Percentiles rank a stretch among this genome's conserved stretches.
phyloP scores from a whole-genome alignment of 176 grass and related monocot genomes.

The Cenchrus purpureus region DNA sequence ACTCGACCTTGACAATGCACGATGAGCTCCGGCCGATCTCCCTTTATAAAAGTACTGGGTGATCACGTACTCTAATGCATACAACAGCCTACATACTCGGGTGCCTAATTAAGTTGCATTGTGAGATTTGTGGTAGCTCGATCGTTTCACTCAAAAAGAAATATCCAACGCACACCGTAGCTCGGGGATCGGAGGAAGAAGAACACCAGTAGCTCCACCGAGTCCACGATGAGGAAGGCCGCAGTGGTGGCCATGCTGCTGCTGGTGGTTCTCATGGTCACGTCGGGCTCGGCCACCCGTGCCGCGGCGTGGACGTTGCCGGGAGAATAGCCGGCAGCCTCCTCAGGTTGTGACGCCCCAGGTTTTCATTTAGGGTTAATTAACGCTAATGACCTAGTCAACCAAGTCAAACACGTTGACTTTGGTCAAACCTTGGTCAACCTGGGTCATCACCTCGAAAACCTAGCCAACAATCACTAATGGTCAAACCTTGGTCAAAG shows the following conservation, averaged over 20 bases:
- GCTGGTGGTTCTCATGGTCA: not conserved
- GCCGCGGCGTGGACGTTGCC: not conserved
- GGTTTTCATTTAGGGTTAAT: too few relatives aligned
- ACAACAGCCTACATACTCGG: not conserved
- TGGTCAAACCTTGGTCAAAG: too few relatives aligned
- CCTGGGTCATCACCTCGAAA: too few relatives aligned
- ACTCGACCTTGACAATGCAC: not conserved
- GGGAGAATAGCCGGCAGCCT: not conserved
- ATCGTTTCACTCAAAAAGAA: not conserved
- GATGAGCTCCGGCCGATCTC: too few relatives aligned
- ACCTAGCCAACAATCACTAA: too few relatives aligned
- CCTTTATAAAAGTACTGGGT: not conserved
- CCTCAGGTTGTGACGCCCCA: too few relatives aligned
- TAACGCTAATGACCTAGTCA: too few relatives aligned
- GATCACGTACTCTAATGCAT: not conserved
- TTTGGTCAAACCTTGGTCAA: too few relatives aligned
- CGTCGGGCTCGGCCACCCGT: not conserved
- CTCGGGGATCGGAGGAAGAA: not conserved
- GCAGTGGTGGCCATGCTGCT: not conserved
- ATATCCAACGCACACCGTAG: not conserved
- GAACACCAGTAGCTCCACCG: too few relatives aligned
- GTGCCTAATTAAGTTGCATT: too few relatives aligned
- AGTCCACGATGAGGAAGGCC: not conserved
- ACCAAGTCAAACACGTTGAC: too few relatives aligned
- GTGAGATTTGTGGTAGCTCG: not conserved